phyloP scores from a whole-genome alignment of 768 basidiomycete genomes.

The Leccinum olivaceopallidum region DNA sequence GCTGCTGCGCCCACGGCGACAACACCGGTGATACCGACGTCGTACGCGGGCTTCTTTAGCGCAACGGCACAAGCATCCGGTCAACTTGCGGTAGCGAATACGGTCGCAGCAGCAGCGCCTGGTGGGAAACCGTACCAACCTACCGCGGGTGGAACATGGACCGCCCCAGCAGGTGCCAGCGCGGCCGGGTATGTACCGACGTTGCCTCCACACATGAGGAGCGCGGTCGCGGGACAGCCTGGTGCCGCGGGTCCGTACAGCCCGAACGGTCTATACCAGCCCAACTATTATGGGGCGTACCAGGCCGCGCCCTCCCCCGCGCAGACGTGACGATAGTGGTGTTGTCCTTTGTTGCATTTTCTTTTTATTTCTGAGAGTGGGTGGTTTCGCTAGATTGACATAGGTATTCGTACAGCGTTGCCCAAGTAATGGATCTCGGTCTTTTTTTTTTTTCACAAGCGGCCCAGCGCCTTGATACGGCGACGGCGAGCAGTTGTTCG shows the following conservation, averaged over 20 bases:
- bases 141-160: slow-evolving; percentile 22
- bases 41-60: slow-evolving; percentile 45
- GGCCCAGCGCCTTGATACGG: not conserved
- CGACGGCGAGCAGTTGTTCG: not conserved
- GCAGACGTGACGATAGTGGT: slow-evolving; percentile 22
- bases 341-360: not conserved
- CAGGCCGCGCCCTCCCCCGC: slow-evolving; percentile 34
- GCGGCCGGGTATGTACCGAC: slow-evolving; percentile 36
- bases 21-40: slow-evolving; percentile 33
- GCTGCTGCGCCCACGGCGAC: slow-evolving; percentile 27
- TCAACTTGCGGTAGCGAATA: slow-evolving; percentile 58
- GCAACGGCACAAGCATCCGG: slow-evolving; percentile 30
- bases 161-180: slow-evolving; percentile 27
- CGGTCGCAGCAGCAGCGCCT: slow-evolving; percentile 38
- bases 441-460: not conserved
- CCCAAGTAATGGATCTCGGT: slow-evolving; percentile 18
- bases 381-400: slow-evolving; percentile 22
- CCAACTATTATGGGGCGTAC: slow-evolving; percentile 35
- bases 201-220: slow-evolving; percentile 44
- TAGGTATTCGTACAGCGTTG: slow-evolving; percentile 14
- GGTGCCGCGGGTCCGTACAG: slow-evolving; percentile 21
- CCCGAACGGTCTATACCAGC: slow-evolving; percentile 24
- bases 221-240: slow-evolving; percentile 26
- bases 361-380: not conserved
- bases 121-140: slow-evolving; percentile 35